Evolutionary conservation across 768 basidiomycete species (phyloP).

Genomic region (Roridomyces roridus): DNA sequence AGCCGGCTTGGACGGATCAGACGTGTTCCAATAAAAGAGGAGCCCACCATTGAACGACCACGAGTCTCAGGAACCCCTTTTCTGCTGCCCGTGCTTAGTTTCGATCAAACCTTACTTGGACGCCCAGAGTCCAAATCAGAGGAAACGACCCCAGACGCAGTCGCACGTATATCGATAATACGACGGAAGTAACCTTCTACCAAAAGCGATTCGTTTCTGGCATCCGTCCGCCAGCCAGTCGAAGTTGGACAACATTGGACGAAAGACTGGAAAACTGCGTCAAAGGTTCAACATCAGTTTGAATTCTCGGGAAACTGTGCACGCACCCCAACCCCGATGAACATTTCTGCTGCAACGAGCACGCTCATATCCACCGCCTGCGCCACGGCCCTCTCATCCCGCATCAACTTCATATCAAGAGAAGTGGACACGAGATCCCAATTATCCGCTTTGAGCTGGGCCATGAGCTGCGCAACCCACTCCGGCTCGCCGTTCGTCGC

Average conservation of each 20-base stretch:
- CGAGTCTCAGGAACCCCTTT: too few species aligned
- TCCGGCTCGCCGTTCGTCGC: too few species aligned
- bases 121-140: too few species aligned
- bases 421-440: not conserved
- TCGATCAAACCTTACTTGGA: too few species aligned
- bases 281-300: not conserved
- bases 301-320: not conserved
- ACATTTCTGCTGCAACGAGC: not conserved
- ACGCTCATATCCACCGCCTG: not conserved
- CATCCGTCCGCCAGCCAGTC: slow-evolving; percentile 7
- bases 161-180: too few species aligned
- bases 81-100: too few species aligned
- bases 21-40: too few species aligned
- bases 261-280: slow-evolving; percentile 13
- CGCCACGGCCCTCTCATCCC: not conserved
- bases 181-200: too few species aligned
- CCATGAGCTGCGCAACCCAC: not conserved
- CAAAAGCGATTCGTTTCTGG: slow-evolving; percentile 8
- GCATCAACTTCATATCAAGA: not conserved
- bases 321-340: not conserved
- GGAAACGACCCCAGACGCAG: too few species aligned
- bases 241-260: slow-evolving; percentile 18
- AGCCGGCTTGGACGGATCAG: too few species aligned
- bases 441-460: not conserved
- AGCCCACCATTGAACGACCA: too few species aligned